phyloP scores from a whole-genome alignment of 2,329 filamentous ascomycete genomes.

The Fusarium continuum region DNA sequence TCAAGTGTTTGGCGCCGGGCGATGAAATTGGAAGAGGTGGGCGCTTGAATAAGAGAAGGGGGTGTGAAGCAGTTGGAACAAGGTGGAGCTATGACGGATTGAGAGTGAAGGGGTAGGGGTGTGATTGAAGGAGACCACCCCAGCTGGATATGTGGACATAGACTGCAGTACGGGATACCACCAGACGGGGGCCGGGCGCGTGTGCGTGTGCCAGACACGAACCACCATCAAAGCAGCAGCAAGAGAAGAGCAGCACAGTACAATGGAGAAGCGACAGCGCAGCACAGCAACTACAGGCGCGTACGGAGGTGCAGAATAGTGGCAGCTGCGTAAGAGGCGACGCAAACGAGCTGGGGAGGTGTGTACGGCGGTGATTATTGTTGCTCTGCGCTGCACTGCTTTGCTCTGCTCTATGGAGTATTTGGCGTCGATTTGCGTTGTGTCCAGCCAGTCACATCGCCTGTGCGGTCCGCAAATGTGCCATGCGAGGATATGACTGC shows the following conservation, averaged over 20 bases:
- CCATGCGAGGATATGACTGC: slow-evolving; percentile 36
- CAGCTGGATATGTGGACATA: slow-evolving; percentile 33
- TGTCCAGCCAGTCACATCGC: slow-evolving; percentile 6
- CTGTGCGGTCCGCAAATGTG: slow-evolving; percentile 22
- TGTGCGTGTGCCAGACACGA: slow-evolving; percentile 33
- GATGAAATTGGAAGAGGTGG: slow-evolving; percentile 39
- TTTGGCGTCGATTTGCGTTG: neutral
- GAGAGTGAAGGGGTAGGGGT: slow-evolving; percentile 35
- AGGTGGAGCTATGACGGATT: slow-evolving; percentile 36
- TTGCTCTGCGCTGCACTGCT: neutral
- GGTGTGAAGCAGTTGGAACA: slow-evolving; percentile 39
- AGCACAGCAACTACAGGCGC: slow-evolving; percentile 33
- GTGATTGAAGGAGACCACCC: slow-evolving; percentile 18
- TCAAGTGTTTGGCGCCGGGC: slow-evolving; percentile 44
- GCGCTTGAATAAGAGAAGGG: slow-evolving; percentile 41
- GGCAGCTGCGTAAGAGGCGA: slow-evolving; percentile 35
- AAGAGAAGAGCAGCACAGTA: slow-evolving; percentile 16
- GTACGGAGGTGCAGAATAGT: slow-evolving; percentile 26
- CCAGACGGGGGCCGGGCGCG: slow-evolving; percentile 38
- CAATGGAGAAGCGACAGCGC: slow-evolving; percentile 5
- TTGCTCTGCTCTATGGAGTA: neutral
- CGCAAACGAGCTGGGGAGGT: slow-evolving; percentile 22
- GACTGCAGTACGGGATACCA: slow-evolving; percentile 32
- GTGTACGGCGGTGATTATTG: slow-evolving; percentile 14
- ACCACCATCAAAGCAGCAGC: slow-evolving; percentile 23